phyloP scores from a whole-genome alignment of 352 stramenopile species.

The Pythium volutum region DNA sequence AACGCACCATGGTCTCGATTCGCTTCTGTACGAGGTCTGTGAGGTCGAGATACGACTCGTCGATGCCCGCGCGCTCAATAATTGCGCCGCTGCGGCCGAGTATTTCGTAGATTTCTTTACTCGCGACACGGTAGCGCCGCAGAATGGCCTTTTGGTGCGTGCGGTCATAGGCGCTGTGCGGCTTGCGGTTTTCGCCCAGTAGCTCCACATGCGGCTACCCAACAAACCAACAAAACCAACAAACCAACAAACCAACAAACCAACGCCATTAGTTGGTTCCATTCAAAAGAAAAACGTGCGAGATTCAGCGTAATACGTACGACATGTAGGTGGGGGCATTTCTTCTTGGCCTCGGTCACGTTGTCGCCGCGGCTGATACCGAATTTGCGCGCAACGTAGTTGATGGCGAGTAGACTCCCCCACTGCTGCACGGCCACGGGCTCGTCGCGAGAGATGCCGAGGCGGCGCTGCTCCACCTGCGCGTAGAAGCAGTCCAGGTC shows the following conservation, averaged over 20 bases:
- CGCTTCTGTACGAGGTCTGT: constrained; percentile 58
- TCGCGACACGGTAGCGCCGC: constrained; percentile 73
- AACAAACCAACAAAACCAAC: no score
- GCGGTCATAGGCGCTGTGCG: constrained; percentile 57
- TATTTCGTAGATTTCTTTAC: constrained; percentile 73
- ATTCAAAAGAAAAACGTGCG: not conserved
- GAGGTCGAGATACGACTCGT: constrained; percentile 83
- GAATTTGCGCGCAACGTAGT: constrained; percentile 75
- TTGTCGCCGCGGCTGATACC: constrained; percentile 68
- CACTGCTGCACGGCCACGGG: constrained; percentile 84
- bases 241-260: not conserved
- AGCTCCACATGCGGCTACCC: constrained; percentile 80
- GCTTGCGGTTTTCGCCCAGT: constrained; percentile 69
- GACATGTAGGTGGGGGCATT: constrained; percentile 77
- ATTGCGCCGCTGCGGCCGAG: constrained; percentile 44
- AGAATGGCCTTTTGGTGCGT: constrained; percentile 82
- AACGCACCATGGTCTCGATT: constrained; percentile 41
- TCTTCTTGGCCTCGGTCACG: constrained; percentile 55
- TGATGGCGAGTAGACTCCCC: constrained; percentile 80
- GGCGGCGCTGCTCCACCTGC: constrained; percentile 75
- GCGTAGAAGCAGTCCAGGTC: constrained; percentile 90
- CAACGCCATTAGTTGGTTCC: not conserved
- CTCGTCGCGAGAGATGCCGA: constrained; percentile 56
- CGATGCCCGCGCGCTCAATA: constrained; percentile 75
- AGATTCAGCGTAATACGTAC: constrained; percentile 27